Percentiles rank a stretch among this genome's conserved stretches.
Evolutionary conservation across 768 basidiomycete species (phyloP).

Genomic region (Suillus decipiens): DNA sequence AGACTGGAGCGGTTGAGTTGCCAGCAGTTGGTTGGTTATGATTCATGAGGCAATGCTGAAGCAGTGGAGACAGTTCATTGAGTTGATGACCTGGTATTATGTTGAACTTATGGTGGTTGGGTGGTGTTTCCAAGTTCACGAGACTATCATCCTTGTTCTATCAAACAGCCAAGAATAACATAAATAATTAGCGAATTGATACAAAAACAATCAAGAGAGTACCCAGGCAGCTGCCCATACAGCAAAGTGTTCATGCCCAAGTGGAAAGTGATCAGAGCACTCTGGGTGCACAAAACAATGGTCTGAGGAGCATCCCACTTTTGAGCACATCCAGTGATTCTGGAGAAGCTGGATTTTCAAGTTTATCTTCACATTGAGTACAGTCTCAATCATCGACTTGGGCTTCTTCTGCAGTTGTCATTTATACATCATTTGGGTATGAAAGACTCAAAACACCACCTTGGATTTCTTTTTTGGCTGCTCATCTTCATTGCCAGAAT

Average conservation of each 20-base stretch:
- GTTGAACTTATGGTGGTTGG: neutral
- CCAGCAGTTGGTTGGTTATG: neutral
- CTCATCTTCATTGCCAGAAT: neutral
- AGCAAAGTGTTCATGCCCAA: conserved; percentile 2
- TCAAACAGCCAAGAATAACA: too few relatives aligned
- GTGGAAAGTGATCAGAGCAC: neutral
- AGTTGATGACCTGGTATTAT: neutral
- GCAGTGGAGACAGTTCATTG: neutral
- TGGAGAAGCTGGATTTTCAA: conserved; percentile 2
- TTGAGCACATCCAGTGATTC: conserved; percentile 2
- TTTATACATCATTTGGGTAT: neutral
- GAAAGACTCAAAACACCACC: neutral
- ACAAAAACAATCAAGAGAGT: too few relatives aligned
- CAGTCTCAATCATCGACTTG: neutral
- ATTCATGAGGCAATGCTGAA: neutral
- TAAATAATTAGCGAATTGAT: too few relatives aligned
- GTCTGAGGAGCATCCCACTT: neutral
- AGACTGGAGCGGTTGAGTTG: neutral
- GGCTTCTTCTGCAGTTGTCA: neutral
- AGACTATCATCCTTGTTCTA: neutral
- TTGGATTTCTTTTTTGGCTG: neutral
- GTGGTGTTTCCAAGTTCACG: neutral
- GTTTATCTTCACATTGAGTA: neutral
- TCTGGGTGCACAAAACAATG: neutral
- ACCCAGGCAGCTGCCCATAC: neutral